Evolutionary conservation across 345 rosid genomes (phyloP).

Genomic region (Viola odorata): DNA sequence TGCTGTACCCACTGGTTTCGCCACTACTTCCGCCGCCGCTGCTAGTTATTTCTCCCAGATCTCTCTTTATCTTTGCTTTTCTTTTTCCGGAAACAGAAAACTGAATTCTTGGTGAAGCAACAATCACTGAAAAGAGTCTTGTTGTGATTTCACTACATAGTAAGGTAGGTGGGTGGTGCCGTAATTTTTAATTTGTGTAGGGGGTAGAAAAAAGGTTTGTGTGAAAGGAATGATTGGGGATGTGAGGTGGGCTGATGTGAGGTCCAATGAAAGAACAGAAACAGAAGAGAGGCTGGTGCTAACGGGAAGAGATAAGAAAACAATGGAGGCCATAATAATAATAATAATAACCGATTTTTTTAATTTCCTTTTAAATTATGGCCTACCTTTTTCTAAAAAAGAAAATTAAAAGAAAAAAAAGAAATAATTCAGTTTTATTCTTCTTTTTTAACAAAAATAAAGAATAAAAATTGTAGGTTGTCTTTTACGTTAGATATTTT

Average conservation of each 20-base stretch:
- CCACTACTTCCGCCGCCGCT: neutral
- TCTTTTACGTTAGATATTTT: neutral
- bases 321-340: slow-evolving; percentile 45
- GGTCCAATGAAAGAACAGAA: slow-evolving; percentile 32
- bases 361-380: neutral
- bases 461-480: neutral
- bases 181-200: neutral
- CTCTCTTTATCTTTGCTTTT: slow-evolving; percentile 48
- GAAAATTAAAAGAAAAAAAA: too few relatives aligned
- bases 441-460: neutral
- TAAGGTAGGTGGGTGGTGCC: neutral
- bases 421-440: too few relatives aligned
- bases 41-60: slow-evolving; percentile 29
- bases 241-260: slow-evolving; percentile 14
- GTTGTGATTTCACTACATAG: slow-evolving; percentile 1
- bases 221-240: slow-evolving; percentile 7
- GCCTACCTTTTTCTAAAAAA: neutral
- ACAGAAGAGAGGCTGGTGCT: neutral
- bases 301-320: slow-evolving; percentile 45
- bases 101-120: neutral
- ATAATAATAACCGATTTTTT: too few relatives aligned
- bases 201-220: neutral
- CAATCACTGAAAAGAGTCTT: neutral
- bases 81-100: neutral
- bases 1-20: slow-evolving; percentile 3